Base-by-base conservation (phyloP, 495 filamentous ascomycete species). In the Cercophora scortea region DNA sequence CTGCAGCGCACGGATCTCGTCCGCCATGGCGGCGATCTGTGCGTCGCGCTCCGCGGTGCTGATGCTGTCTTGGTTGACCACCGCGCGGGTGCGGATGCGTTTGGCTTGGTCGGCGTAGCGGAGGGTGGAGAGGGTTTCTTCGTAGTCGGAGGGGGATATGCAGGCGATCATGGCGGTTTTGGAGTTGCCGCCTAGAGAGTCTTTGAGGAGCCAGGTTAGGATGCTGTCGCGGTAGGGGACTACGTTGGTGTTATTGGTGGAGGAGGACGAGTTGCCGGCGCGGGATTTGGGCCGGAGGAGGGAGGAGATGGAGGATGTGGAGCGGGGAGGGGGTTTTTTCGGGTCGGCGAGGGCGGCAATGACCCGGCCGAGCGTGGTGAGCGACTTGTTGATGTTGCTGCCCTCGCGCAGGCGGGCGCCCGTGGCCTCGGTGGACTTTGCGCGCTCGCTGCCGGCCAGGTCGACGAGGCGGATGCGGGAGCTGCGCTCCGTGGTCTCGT, bases 111-210 rank as follows among this genome's bases (percentile, higher is more conserved):
- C 92, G 33, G 93, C 93, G 69, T 97, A 98, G 33, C 93, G 89
- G 4, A 98, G 81, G 3, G 93, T 98, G 6, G 88, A 93, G 3
- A 98, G 83, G 0, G 93, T 97, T 64, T 98, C 93, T 49, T 98
- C 93, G 66, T 97, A 98, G 74, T 98, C 93, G 1, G 85, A 84
- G 0, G 93, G 93, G 7, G 90, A 81, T 61, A 98, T 95, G 65
- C 94, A 97, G 12, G 93, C 93, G 55, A 98, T 96, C 93, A 98
- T 98, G 40, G 93, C 93, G 7, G 93, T 98, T 67, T 97, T 98
- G 58, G 81, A 87, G 71, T 98, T 98, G 38, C 93, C 93, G 13
- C 94, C 93, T 2, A 98, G 77, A 3, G 84, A 89, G 65, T 97
- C 93, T 62, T 97, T 97, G 55, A 98, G 76, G 17, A 98, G 77